These are phyloP conservation scores for Aspergillus mulundensis DNA, from an alignment of 495 filamentous ascomycete species.

Conservation along the genomic window DNA sequence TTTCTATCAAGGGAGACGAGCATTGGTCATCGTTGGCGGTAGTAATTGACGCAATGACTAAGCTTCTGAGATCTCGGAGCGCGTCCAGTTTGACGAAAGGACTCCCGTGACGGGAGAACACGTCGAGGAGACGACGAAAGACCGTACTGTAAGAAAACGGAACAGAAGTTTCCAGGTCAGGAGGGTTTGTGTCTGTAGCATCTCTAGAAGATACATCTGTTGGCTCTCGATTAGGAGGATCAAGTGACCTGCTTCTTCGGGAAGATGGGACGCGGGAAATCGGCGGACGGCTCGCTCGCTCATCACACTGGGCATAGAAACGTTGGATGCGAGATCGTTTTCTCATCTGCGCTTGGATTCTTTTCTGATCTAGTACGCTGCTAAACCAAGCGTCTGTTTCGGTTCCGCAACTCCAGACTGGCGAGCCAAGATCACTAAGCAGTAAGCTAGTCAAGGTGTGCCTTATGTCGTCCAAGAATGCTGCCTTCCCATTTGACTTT, in stretches of 20 bases:
- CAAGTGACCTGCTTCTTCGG: constrained; percentile 37
- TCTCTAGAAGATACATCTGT: background rate
- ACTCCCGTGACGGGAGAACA: constrained; percentile 87
- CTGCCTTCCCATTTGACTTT: constrained; percentile 47
- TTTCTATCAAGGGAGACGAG: constrained; percentile 33
- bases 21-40: constrained; percentile 43
- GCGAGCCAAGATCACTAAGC: constrained; percentile 82
- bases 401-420: constrained; percentile 76
- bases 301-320: constrained; percentile 41
- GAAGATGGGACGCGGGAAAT: constrained; percentile 24
- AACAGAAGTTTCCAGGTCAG: constrained; percentile 14
- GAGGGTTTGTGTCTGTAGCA: background rate
- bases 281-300: constrained; percentile 24
- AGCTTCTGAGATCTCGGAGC: constrained; percentile 73
- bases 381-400: constrained; percentile 93
- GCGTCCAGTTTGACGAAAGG: constrained; percentile 82
- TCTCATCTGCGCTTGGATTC: constrained; percentile 69
- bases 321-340: constrained; percentile 51
- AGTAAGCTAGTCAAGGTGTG: constrained; percentile 79
- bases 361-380: constrained; percentile 68
- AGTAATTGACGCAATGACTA: constrained; percentile 70
- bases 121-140: constrained; percentile 74
- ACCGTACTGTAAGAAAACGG: constrained; percentile 69
- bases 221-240: constrained; percentile 4
- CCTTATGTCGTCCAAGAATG: constrained; percentile 72